phyloP scores from a whole-genome alignment of 2,329 filamentous ascomycete species.

The Blastomyces silverae region DNA sequence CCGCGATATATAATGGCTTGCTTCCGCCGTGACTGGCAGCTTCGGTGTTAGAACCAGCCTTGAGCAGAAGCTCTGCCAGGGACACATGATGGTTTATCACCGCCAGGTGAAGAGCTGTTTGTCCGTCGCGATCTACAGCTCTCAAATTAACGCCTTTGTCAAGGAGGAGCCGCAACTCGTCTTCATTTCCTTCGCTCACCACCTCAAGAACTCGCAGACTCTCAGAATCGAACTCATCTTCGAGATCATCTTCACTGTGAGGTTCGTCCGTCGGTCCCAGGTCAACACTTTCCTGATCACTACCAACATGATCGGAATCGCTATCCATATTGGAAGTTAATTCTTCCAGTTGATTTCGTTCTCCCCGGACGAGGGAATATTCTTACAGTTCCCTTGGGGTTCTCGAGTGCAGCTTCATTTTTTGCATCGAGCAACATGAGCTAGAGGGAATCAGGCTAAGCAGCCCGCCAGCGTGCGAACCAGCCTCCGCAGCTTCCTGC shows the following conservation, averaged over 20 bases:
- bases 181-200: neutral
- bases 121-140: constrained; percentile 3
- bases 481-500: neutral
- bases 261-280: neutral
- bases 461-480: neutral
- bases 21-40: constrained; percentile 1
- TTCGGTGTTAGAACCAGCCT: constrained; percentile 8
- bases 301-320: neutral
- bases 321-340: neutral
- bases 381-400: neutral
- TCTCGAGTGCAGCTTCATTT: neutral
- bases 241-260: neutral
- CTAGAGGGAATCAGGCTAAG: neutral
- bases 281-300: neutral
- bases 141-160: constrained; percentile 8
- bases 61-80: constrained; percentile 6
- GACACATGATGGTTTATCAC: constrained; percentile 3
- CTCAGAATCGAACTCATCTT: constrained; percentile 1
- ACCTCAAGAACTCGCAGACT: constrained; percentile 9
- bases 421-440: neutral
- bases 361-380: neutral
- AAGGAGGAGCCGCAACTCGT: constrained; percentile 4
- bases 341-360: neutral
- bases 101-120: constrained; percentile 13
- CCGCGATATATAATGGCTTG: constrained; percentile 11